phyloP scores from a whole-genome alignment of 2,329 filamentous ascomycete genomes.

The Aspergillus novofumigatus region DNA sequence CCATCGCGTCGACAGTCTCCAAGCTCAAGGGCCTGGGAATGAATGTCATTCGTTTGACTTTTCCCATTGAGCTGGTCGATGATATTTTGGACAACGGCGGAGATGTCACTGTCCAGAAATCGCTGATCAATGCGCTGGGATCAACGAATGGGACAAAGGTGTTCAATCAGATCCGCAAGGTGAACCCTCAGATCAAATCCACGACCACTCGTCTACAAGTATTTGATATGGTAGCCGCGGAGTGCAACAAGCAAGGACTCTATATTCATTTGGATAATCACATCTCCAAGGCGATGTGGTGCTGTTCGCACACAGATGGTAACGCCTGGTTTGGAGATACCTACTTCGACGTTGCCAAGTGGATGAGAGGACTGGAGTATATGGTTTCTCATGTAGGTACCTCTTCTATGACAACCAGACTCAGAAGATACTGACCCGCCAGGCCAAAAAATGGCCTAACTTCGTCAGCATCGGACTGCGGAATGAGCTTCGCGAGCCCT shows the following conservation, averaged over 20 bases:
- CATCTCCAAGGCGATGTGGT: conserved; percentile 57
- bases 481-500: conserved; percentile 38
- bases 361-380: conserved; percentile 56
- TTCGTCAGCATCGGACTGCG: conserved; percentile 33
- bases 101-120: conserved; percentile 38
- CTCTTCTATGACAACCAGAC: neutral
- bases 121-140: conserved; percentile 38
- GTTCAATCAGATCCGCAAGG: conserved; percentile 32
- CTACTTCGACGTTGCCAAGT: conserved; percentile 56
- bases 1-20: conserved; percentile 22
- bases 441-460: conserved; percentile 20
- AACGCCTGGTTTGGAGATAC: conserved; percentile 61
- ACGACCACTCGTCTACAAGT: conserved; percentile 40
- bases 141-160: conserved; percentile 39
- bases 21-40: conserved; percentile 29
- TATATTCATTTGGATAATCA: conserved; percentile 61
- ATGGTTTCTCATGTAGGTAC: conserved; percentile 56
- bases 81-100: conserved; percentile 39
- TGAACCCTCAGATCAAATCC: conserved; percentile 35
- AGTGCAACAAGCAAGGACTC: conserved; percentile 52
- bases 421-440: neutral
- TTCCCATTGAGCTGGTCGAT: conserved; percentile 41
- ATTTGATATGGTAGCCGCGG: conserved; percentile 60
- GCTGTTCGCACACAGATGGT: conserved; percentile 52
- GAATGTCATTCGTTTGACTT: conserved; percentile 36